phyloP scores from a whole-genome alignment of 2,329 filamentous ascomycete species.

The Bipolaris gigantea region DNA sequence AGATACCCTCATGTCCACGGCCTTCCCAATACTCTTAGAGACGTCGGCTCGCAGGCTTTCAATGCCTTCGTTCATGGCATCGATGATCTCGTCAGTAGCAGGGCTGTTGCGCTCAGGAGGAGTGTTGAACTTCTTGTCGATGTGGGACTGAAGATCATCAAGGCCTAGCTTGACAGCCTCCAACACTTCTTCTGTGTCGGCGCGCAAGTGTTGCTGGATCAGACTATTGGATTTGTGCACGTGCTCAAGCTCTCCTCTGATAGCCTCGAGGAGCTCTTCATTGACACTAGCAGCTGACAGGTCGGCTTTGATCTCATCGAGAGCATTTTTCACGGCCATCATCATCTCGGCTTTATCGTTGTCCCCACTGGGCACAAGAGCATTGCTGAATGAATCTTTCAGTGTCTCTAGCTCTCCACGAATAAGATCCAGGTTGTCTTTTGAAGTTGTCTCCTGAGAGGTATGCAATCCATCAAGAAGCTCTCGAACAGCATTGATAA shows the following conservation, averaged over 20 bases:
- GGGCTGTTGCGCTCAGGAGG: slow-evolving; percentile 57
- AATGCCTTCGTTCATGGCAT: slow-evolving; percentile 69
- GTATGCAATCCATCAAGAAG: slow-evolving; percentile 49
- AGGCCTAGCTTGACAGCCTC: slow-evolving; percentile 54
- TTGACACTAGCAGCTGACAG: slow-evolving; percentile 41
- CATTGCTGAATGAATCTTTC: slow-evolving; percentile 47
- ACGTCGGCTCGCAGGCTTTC: slow-evolving; percentile 76
- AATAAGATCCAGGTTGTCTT: slow-evolving; percentile 47
- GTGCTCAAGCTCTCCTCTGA: slow-evolving; percentile 55
- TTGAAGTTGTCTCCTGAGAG: slow-evolving; percentile 47
- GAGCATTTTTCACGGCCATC: slow-evolving; percentile 41
- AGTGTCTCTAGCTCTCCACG: slow-evolving; percentile 50
- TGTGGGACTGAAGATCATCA: slow-evolving; percentile 53
- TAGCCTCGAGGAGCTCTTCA: slow-evolving; percentile 56
- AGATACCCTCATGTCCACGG: slow-evolving; percentile 77
- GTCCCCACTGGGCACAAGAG: slow-evolving; percentile 45
- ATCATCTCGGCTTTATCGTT: slow-evolving; percentile 48
- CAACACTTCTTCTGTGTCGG: slow-evolving; percentile 53
- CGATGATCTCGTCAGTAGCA: slow-evolving; percentile 61
- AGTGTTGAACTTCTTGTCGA: slow-evolving; percentile 57
- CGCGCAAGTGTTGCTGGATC: slow-evolving; percentile 45
- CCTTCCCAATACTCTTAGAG: slow-evolving; percentile 73
- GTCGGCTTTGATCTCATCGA: slow-evolving; percentile 44
- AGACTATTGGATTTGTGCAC: slow-evolving; percentile 49
- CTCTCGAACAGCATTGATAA: slow-evolving; percentile 67